Conservation (phyloP, 2,329 filamentous ascomycete genomes). For the Myriosclerotinia duriaeana region DNA sequence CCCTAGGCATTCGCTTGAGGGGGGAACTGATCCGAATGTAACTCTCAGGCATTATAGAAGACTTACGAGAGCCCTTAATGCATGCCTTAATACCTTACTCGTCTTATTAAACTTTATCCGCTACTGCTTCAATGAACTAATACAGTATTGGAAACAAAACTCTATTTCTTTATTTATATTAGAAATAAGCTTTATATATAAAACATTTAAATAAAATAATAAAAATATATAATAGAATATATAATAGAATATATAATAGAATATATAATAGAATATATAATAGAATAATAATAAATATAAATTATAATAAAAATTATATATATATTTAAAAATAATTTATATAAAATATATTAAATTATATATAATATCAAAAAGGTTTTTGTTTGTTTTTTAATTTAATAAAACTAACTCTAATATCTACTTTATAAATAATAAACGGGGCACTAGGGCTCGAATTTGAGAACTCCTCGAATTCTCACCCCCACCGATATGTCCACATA, state of each 20-base stretch:
- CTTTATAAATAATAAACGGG: constrained; percentile 6
- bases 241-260: too few species aligned
- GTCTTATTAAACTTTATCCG: background rate
- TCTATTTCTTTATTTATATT: constrained; percentile 20
- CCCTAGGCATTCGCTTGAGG: constrained; percentile 12
- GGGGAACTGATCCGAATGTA: constrained; percentile 21
- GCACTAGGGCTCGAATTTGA: constrained; percentile 3
- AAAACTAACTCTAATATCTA: background rate
- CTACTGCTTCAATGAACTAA: background rate
- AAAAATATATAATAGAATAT: too few species aligned
- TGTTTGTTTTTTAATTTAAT: too few species aligned
- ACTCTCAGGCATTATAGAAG: constrained; percentile 9
- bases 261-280: too few species aligned
- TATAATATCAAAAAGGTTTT: too few species aligned
- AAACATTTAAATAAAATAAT: too few species aligned
- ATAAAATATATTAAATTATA: too few species aligned
- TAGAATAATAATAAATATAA: too few species aligned
- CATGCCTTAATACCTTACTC: constrained; percentile 10
- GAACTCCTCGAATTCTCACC: constrained; percentile 16
- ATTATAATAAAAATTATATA: too few species aligned
- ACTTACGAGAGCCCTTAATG: constrained; percentile 18
- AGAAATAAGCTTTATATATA: background rate
- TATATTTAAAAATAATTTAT: too few species aligned
- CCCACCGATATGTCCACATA: constrained; percentile 17
- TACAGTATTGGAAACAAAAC: background rate